Evolutionary conservation across 257 asterid species (phyloP).

Genomic region (Solanum chmielewskii): DNA sequence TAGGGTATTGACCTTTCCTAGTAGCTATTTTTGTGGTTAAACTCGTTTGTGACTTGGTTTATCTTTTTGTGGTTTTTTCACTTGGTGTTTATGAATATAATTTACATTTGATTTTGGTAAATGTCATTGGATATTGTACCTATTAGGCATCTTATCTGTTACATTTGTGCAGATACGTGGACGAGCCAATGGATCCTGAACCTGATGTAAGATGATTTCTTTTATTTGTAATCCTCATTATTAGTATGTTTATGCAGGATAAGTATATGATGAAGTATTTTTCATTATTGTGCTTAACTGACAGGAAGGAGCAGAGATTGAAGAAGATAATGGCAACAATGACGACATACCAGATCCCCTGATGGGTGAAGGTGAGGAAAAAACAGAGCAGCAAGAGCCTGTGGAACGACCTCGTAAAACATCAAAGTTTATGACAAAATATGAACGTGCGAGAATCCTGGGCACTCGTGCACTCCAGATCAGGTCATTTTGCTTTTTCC

Average conservation of each 20-base stretch:
- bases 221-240: neutral
- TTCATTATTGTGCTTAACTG: neutral
- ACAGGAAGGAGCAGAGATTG: slow-evolving; percentile 81
- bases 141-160: neutral
- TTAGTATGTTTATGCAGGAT: neutral
- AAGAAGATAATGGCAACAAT: slow-evolving; percentile 40
- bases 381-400: slow-evolving; percentile 45
- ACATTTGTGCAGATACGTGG: slow-evolving; percentile 44
- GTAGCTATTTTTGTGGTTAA: neutral
- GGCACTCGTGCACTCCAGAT: slow-evolving; percentile 94
- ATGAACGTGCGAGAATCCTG: slow-evolving; percentile 85
- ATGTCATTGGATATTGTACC: neutral
- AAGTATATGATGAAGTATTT: neutral
- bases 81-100: neutral
- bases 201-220: slow-evolving; percentile 41
- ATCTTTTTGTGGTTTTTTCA: neutral
- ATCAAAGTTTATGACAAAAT: slow-evolving; percentile 87
- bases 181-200: slow-evolving; percentile 82
- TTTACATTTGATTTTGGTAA: neutral
- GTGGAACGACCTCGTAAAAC: slow-evolving; percentile 71
- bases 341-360: slow-evolving; percentile 48
- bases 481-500: slow-evolving; percentile 28
- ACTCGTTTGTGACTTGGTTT: neutral
- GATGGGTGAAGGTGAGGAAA: slow-evolving; percentile 60
- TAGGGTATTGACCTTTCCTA: neutral